These are phyloP conservation scores for Pichia sp. DNA, from an alignment of 1,139 yeast species.

Conservation along the genomic window DNA sequence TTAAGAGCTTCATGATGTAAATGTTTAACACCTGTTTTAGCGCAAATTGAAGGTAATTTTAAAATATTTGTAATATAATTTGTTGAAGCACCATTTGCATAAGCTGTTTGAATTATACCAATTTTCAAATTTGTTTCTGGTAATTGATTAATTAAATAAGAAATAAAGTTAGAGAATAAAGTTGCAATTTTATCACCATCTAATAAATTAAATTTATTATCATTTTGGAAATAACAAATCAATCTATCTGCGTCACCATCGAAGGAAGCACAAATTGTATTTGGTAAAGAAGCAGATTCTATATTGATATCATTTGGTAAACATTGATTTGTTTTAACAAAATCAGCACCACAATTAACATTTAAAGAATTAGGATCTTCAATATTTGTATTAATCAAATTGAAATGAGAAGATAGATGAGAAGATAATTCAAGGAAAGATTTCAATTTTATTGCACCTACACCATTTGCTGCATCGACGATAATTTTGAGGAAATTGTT, in stretches of 20 bases:
- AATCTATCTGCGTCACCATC: conserved; percentile 98
- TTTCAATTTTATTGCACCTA: conserved; percentile 74
- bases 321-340: conserved; percentile 79
- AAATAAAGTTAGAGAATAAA: conserved; percentile 49
- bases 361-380: conserved; percentile 55
- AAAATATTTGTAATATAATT: conserved; percentile 55
- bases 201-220: conserved; percentile 51
- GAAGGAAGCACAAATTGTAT: conserved; percentile 64
- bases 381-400: conserved; percentile 52
- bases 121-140: conserved; percentile 34
- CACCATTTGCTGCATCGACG: conserved; percentile 91
- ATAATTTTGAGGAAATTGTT: conserved; percentile 39
- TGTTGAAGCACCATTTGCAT: conserved; percentile 92
- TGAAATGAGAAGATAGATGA: conserved; percentile 29
- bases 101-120: conserved; percentile 96
- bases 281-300: conserved; percentile 25
- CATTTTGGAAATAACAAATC: conserved; percentile 59
- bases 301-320: conserved; percentile 54
- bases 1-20: conserved; percentile 78
- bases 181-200: conserved; percentile 96
- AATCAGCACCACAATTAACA: conserved; percentile 90
- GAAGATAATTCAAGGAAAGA: conserved; percentile 33
- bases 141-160: conserved; percentile 16
- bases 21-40: conserved; percentile 96
- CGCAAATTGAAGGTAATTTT: conserved; percentile 74